phyloP scores from a whole-genome alignment of 345 rosid genomes.

The Citrus hindsii region DNA sequence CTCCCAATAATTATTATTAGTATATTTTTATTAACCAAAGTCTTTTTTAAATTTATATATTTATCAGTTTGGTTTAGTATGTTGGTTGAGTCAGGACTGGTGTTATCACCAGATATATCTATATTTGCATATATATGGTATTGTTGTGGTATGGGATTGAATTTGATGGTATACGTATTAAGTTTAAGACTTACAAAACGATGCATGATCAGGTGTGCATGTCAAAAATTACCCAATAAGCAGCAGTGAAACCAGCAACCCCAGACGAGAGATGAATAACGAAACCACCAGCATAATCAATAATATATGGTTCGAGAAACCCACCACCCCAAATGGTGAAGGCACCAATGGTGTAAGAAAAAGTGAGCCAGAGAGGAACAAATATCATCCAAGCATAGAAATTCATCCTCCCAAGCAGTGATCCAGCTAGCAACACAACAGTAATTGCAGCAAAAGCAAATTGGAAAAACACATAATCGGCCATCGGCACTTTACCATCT shows the following conservation, averaged over 20 bases:
- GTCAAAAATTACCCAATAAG: constrained; percentile 47
- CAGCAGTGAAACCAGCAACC: constrained; percentile 68
- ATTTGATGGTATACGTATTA: neutral
- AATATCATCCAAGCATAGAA: constrained; percentile 67
- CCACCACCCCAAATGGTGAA: constrained; percentile 51
- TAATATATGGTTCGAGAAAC: constrained; percentile 21
- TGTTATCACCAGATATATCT: no score
- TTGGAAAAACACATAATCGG: constrained; percentile 48
- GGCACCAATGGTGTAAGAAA: constrained; percentile 50
- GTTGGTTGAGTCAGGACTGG: neutral
- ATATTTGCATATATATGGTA: no score
- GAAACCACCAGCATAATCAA: constrained; percentile 63
- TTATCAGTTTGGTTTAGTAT: no score
- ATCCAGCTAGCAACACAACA: constrained; percentile 47
- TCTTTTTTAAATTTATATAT: neutral
- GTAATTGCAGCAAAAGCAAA: constrained; percentile 69
- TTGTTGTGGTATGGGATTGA: neutral
- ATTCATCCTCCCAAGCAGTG: constrained; percentile 65
- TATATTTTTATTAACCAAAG: neutral
- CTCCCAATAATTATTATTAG: neutral
- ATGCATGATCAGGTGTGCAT: neutral
- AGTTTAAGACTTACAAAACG: constrained; percentile 5
- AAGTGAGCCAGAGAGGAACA: constrained; percentile 56
- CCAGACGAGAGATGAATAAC: constrained; percentile 74
- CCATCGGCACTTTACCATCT: constrained; percentile 8